Conservation (phyloP, 1,284 basidiomycete genomes). For the Trichosporon coremiiforme region DNA sequence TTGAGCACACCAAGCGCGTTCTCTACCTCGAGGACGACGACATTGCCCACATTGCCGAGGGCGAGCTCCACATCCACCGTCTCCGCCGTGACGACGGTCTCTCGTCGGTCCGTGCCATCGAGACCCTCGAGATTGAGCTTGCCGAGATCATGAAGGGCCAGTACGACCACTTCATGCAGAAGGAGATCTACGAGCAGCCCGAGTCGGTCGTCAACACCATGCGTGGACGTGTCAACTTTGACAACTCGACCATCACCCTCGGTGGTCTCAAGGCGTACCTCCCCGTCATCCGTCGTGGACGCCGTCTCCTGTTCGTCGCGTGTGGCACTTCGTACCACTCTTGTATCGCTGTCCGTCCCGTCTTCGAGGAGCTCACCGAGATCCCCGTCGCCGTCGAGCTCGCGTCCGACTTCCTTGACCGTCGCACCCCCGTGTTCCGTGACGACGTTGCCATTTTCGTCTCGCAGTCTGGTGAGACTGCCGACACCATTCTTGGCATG, state of each 20-base stretch:
- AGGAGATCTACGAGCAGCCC: conserved; percentile 99
- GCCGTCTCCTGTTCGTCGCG: conserved; percentile 94
- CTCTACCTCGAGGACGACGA: conserved; percentile 99
- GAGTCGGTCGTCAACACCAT: conserved; percentile 99
- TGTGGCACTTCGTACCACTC: conserved; percentile 99
- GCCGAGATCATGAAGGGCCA: conserved; percentile 99
- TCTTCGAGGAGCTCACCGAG: conserved; percentile 98
- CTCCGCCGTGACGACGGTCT: conserved; percentile 82
- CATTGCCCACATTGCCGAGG: conserved; percentile 95
- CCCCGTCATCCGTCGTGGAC: conserved; percentile 90
- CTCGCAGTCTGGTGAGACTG: conserved; percentile 97
- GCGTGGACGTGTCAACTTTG: conserved; percentile 99
- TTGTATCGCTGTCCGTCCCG: conserved; percentile 85
- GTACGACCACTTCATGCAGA: conserved; percentile 99
- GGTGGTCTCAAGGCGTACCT: conserved; percentile 95
- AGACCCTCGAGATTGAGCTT: conserved; percentile 97
- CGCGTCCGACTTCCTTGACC: conserved; percentile 97
- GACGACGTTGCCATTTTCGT: conserved; percentile 98
- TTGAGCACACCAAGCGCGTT: conserved; percentile 99
- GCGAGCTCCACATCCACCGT: conserved; percentile 98
- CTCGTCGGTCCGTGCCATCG: conserved; percentile 87
- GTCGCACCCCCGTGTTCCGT: conserved; percentile 98
- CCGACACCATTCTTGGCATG: conserved; percentile 95
- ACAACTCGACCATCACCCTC: conserved; percentile 84
- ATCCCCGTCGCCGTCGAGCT: conserved; percentile 97